Conservation (phyloP, 2,329 filamentous ascomycete species). For the Ambrosiella xylebori region DNA sequence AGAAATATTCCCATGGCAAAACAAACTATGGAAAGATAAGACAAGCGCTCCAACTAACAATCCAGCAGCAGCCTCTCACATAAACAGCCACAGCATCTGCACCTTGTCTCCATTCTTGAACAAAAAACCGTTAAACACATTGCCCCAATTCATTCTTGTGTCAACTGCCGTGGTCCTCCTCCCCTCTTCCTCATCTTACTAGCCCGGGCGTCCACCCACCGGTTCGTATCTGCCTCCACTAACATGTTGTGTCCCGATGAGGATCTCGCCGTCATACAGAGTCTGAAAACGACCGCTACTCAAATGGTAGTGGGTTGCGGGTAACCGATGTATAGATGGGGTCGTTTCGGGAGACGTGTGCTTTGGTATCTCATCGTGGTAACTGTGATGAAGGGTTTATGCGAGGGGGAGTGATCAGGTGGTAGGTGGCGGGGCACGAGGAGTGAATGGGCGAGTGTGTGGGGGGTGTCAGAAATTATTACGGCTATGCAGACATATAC, state of each 20-base stretch:
- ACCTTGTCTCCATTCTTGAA: too few species aligned
- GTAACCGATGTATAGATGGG: neutral
- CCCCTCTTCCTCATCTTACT: too few species aligned
- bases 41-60: neutral
- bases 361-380: neutral
- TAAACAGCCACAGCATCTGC: too few species aligned
- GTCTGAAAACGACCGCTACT: neutral
- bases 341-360: neutral
- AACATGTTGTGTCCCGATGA: neutral
- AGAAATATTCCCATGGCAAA: neutral
- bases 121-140: too few species aligned
- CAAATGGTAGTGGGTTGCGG: neutral
- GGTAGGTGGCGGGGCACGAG: too few species aligned
- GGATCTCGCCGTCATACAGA: neutral
- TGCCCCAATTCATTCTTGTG: too few species aligned
- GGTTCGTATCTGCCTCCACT: neutral
- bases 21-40: neutral
- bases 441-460: too few species aligned
- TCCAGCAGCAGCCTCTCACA: neutral
- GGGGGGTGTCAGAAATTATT: too few species aligned
- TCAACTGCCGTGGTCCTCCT: too few species aligned
- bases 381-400: neutral
- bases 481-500: too few species aligned
- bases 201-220: too few species aligned
- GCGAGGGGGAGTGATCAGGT: neutral